Conservation (phyloP, 2,329 filamentous ascomycete species). For the Trichoderma koningii region DNA sequence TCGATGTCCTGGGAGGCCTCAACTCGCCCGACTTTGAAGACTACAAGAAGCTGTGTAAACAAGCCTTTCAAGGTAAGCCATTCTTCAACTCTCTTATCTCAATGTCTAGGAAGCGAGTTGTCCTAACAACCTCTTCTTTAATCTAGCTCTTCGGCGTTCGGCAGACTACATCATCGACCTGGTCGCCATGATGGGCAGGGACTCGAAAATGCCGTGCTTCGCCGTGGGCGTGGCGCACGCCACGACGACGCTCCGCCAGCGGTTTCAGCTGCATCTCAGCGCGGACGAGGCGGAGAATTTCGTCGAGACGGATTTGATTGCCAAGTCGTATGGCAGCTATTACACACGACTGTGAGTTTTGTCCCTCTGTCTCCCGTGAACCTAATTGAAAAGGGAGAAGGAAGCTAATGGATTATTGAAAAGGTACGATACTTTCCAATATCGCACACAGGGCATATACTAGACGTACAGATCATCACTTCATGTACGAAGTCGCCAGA, state of each 20-base stretch:
- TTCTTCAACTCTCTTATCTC: not conserved
- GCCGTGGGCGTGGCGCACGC: slow-evolving; percentile 71
- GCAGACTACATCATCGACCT: slow-evolving; percentile 81
- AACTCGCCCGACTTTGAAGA: slow-evolving; percentile 70
- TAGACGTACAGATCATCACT: slow-evolving; percentile 43
- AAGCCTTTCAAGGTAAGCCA: slow-evolving; percentile 72
- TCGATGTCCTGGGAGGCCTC: slow-evolving; percentile 77
- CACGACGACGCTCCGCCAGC: slow-evolving; percentile 67
- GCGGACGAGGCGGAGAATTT: slow-evolving; percentile 79
- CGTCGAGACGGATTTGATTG: slow-evolving; percentile 77
- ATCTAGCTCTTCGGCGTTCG: slow-evolving; percentile 68
- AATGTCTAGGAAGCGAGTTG: not conserved
- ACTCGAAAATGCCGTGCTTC: slow-evolving; percentile 85
- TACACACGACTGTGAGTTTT: slow-evolving; percentile 75
- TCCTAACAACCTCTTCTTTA: slow-evolving; percentile 28
- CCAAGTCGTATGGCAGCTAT: slow-evolving; percentile 82
- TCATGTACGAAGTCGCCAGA: not conserved
- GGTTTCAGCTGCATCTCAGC: slow-evolving; percentile 81
- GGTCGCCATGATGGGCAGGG: slow-evolving; percentile 80
- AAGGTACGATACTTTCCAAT: slow-evolving; percentile 84
- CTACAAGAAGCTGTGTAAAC: slow-evolving; percentile 78
- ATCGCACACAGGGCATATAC: slow-evolving; percentile 85
- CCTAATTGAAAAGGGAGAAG: not conserved
- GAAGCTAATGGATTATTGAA: too few relatives aligned
- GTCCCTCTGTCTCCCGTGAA: not conserved